Percentiles rank a stretch among this genome's conserved stretches.
These are phyloP conservation scores for Diplogelasinospora grovesii DNA, from an alignment of 495 filamentous ascomycete genomes.

Conservation along the genomic window DNA sequence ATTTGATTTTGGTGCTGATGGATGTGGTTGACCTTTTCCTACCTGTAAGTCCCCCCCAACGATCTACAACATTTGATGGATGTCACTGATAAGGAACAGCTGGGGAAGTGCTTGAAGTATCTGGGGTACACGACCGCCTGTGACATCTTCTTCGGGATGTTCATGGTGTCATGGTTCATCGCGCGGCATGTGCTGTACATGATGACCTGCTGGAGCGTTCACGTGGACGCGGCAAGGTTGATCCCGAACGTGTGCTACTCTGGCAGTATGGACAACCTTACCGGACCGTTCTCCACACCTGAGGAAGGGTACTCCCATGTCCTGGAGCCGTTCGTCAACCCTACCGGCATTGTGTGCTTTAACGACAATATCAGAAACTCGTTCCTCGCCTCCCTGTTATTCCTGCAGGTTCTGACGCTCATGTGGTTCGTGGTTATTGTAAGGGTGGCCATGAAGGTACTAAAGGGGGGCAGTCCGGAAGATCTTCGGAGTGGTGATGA, in stretches of 20 bases:
- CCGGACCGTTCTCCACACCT: constrained; percentile 47
- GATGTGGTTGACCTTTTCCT: constrained; percentile 81
- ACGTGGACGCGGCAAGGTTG: constrained; percentile 51
- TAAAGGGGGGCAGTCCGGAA: constrained; percentile 66
- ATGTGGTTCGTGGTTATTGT: constrained; percentile 85
- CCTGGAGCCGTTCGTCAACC: constrained; percentile 56
- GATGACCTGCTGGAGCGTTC: constrained; percentile 67
- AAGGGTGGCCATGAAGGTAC: constrained; percentile 63
- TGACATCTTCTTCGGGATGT: constrained; percentile 72
- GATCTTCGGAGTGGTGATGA: constrained; percentile 81
- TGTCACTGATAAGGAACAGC: too few species aligned
- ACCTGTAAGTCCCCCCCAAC: constrained; percentile 65
- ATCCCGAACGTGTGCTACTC: constrained; percentile 66
- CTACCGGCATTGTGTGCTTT: constrained; percentile 65
- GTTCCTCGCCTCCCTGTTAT: constrained; percentile 64
- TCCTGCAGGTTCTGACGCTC: constrained; percentile 66
- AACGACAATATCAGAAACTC: constrained; percentile 57
- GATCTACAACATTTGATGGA: too few species aligned
- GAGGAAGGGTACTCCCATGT: constrained; percentile 52
- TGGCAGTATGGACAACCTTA: constrained; percentile 37
- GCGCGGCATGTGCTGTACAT: constrained; percentile 72
- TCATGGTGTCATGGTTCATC: constrained; percentile 73
- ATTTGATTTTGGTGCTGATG: constrained; percentile 80
- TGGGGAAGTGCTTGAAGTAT: constrained; percentile 88
- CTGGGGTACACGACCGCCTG: constrained; percentile 61